Percentiles rank a stretch among this genome's conserved stretches.
phyloP scores from a whole-genome alignment of 805 yeast species.

The Teunomyces gatunensis region DNA sequence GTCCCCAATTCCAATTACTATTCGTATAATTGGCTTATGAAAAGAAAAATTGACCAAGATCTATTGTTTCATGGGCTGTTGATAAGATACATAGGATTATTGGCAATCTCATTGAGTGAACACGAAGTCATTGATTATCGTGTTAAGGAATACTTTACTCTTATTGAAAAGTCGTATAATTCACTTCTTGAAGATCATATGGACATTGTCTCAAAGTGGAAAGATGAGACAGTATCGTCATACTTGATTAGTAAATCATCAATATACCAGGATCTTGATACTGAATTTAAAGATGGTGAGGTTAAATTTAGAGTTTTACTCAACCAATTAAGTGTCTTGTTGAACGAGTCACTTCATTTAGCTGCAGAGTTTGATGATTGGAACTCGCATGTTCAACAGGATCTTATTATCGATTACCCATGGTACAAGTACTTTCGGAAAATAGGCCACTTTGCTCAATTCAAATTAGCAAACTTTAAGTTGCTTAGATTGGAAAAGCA shows the following conservation, averaged over 20 bases:
- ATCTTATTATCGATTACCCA: slow-evolving; percentile 65
- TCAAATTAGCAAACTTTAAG: slow-evolving; percentile 53
- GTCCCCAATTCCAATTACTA: slow-evolving; percentile 36
- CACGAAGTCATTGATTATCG: slow-evolving; percentile 36
- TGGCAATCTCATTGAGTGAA: slow-evolving; percentile 35
- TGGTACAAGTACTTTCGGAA: slow-evolving; percentile 69
- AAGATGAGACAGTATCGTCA: slow-evolving; percentile 12
- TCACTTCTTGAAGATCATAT: slow-evolving; percentile 14
- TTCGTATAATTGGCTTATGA: slow-evolving; percentile 29
- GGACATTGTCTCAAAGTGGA: slow-evolving; percentile 19
- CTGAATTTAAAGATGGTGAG: slow-evolving; percentile 1
- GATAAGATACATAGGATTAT: slow-evolving; percentile 35
- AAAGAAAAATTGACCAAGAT: slow-evolving; percentile 24
- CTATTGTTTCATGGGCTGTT: slow-evolving; percentile 33
- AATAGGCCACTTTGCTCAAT: slow-evolving; percentile 53
- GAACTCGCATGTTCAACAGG: slow-evolving; percentile 45
- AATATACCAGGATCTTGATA: slow-evolving; percentile 19
- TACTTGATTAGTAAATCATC: slow-evolving; percentile 18
- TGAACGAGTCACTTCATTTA: slow-evolving; percentile 10
- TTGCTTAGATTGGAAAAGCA: slow-evolving; percentile 40
- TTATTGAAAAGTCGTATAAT: slow-evolving; percentile 16
- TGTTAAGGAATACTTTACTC: slow-evolving; percentile 18
- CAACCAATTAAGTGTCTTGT: slow-evolving; percentile 9
- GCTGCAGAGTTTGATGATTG: slow-evolving; percentile 49
- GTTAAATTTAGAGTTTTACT: slow-evolving; percentile 14